phyloP scores from a whole-genome alignment of 2,329 filamentous ascomycete species.

The Coniosporium tulheliwenetii region DNA sequence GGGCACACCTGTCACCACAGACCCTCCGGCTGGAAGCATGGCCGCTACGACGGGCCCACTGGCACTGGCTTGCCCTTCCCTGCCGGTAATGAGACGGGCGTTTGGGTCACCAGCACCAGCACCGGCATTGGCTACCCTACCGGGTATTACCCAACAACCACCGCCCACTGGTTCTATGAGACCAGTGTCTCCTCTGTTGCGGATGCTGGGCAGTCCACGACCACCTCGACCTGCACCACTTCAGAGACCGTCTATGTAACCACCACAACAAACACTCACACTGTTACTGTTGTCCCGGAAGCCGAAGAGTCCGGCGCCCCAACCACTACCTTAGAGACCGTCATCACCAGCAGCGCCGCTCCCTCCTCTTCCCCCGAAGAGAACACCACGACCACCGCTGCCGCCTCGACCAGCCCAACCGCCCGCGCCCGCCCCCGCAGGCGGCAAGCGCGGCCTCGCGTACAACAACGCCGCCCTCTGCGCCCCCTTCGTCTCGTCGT shows the following conservation, averaged over 20 bases:
- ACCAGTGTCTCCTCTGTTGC: too few relatives aligned
- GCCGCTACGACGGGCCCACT: too few relatives aligned
- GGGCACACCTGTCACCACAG: conserved; percentile 5
- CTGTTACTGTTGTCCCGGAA: conserved; percentile 24
- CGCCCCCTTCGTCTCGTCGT: conserved; percentile 30
- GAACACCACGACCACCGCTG: conserved; percentile 7
- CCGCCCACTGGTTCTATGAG: too few relatives aligned
- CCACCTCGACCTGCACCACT: conserved; percentile 3
- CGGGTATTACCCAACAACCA: too few relatives aligned
- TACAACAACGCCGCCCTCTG: conserved; percentile 47
- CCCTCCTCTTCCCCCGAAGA: too few relatives aligned
- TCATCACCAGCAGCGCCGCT: neutral
- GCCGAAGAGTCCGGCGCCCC: conserved; percentile 5
- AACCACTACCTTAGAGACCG: conserved; percentile 1
- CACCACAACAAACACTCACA: conserved; percentile 23
- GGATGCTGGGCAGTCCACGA: neutral
- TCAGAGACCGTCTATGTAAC: conserved; percentile 16
- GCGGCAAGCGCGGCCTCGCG: conserved; percentile 49
- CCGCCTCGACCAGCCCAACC: conserved; percentile 8
- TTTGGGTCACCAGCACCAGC: too few relatives aligned
- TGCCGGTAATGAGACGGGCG: too few relatives aligned
- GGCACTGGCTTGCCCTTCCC: too few relatives aligned
- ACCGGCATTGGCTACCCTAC: too few relatives aligned
- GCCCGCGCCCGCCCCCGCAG: conserved; percentile 12
- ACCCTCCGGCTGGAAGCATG: too few relatives aligned